Evolutionary conservation across 257 asterid genomes (phyloP).

Genomic region (Phtheirospermum japonicum): DNA sequence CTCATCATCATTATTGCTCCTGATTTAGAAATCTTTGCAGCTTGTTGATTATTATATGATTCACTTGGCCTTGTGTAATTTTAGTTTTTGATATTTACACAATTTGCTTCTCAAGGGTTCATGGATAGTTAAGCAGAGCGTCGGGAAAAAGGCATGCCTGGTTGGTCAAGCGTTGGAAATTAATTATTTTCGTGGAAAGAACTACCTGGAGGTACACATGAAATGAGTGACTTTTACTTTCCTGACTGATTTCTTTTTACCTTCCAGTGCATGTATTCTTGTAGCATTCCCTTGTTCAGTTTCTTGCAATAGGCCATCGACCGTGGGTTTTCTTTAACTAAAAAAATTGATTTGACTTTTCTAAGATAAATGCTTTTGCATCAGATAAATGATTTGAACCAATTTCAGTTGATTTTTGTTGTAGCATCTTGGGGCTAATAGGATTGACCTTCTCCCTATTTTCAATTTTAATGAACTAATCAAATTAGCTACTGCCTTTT

Average conservation of each 20-base stretch:
- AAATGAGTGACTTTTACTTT: constrained; percentile 21
- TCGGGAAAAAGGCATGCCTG: constrained; percentile 90
- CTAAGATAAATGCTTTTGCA: neutral
- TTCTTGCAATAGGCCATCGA: no score
- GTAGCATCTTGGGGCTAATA: no score
- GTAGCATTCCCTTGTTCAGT: no score
- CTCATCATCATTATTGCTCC: neutral
- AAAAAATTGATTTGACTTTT: no score
- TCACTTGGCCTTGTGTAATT: constrained; percentile 7
- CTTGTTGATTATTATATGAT: neutral
- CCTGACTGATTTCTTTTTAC: constrained; percentile 9
- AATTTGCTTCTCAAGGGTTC: constrained; percentile 60
- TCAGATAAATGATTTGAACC: neutral
- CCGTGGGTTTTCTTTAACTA: no score
- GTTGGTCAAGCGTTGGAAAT: constrained; percentile 85
- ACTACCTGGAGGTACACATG: constrained; percentile 76
- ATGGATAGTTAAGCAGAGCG: constrained; percentile 97
- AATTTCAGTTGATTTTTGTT: no score
- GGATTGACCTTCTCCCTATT: no score
- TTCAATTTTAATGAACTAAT: no score
- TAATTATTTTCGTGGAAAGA: constrained; percentile 67
- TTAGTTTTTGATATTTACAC: neutral
- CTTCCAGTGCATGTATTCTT: constrained; percentile 16
- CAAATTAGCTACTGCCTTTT: no score
- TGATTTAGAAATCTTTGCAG: neutral